phyloP scores from a whole-genome alignment of 2,329 filamentous ascomycete species.

The Cercospora janseana region DNA sequence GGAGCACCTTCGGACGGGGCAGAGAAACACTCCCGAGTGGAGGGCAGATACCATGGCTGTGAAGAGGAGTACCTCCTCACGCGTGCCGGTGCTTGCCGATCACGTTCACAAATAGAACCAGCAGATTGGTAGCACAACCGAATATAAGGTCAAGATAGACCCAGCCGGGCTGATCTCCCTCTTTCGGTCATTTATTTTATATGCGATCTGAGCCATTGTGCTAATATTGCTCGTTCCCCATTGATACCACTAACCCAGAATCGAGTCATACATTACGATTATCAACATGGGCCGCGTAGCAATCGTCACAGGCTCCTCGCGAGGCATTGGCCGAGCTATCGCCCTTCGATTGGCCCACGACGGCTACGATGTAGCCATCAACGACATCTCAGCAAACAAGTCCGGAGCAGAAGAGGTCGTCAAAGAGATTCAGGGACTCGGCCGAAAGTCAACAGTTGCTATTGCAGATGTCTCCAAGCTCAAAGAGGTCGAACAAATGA shows the following conservation, averaged over 20 bases:
- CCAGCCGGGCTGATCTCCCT: background rate
- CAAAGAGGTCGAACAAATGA: conserved; percentile 53
- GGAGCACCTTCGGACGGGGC: conserved; percentile 13
- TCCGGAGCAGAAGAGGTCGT: conserved; percentile 53
- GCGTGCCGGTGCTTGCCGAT: background rate
- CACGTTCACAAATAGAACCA: background rate
- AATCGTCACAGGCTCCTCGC: conserved; percentile 39
- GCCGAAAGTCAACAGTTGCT: conserved; percentile 54
- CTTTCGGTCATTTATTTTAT: background rate
- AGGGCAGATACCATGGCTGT: background rate
- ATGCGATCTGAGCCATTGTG: background rate
- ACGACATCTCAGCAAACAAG: conserved; percentile 58
- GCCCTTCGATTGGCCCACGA: conserved; percentile 63
- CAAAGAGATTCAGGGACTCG: conserved; percentile 53
- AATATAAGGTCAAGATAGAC: conserved; percentile 2
- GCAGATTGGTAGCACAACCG: background rate
- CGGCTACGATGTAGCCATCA: conserved; percentile 65
- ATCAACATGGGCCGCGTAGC: conserved; percentile 27
- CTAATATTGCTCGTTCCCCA: background rate
- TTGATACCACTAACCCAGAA: background rate
- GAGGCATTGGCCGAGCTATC: conserved; percentile 57
- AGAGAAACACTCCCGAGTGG: background rate
- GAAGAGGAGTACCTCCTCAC: conserved; percentile 12
- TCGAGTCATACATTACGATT: background rate
- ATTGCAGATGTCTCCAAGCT: conserved; percentile 62